Percentiles rank a stretch among this genome's conserved stretches.
These are phyloP conservation scores for Beta vulgaris DNA, from an alignment of 148 eudicot genomes.

Conservation along the genomic window DNA sequence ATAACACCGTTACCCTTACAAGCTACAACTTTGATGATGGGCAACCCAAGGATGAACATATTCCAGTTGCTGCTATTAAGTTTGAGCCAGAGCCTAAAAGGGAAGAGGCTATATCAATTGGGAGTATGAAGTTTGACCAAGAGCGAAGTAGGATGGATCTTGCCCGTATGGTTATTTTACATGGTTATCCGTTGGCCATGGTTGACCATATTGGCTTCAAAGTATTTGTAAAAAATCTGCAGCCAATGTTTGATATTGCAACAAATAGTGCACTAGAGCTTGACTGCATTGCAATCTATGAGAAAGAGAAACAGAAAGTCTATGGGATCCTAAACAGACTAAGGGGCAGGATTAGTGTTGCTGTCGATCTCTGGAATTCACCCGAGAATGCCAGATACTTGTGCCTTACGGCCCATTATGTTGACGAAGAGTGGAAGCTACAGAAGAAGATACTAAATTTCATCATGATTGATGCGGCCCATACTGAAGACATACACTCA, in stretches of 20 bases:
- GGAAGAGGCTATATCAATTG: constrained; percentile 57
- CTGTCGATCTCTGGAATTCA: constrained; percentile 83
- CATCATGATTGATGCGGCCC: constrained; percentile 61
- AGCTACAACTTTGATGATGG: constrained; percentile 52
- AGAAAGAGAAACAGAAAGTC: constrained; percentile 73
- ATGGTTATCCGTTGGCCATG: constrained; percentile 90
- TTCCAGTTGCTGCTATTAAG: constrained; percentile 51
- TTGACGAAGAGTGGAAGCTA: constrained; percentile 81
- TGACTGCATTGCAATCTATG: constrained; percentile 70
- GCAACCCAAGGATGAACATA: constrained; percentile 56
- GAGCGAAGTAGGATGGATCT: constrained; percentile 81
- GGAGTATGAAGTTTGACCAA: constrained; percentile 79
- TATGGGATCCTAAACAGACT: constrained; percentile 49
- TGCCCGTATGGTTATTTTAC: constrained; percentile 90
- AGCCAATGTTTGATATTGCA: constrained; percentile 74
- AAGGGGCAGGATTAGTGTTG: constrained; percentile 72
- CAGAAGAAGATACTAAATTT: constrained; percentile 82
- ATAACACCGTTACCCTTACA: constrained; percentile 43
- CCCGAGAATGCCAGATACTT: constrained; percentile 68
- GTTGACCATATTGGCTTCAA: constrained; percentile 90
- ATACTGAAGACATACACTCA: constrained; percentile 78
- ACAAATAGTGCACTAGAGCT: constrained; percentile 58
- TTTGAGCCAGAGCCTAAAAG: constrained; percentile 68
- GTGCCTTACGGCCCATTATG: constrained; percentile 76
- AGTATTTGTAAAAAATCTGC: constrained; percentile 83